Evolutionary conservation across 2,329 filamentous ascomycete genomes (phyloP).

Genomic region (Apiospora kogelbergensis): DNA sequence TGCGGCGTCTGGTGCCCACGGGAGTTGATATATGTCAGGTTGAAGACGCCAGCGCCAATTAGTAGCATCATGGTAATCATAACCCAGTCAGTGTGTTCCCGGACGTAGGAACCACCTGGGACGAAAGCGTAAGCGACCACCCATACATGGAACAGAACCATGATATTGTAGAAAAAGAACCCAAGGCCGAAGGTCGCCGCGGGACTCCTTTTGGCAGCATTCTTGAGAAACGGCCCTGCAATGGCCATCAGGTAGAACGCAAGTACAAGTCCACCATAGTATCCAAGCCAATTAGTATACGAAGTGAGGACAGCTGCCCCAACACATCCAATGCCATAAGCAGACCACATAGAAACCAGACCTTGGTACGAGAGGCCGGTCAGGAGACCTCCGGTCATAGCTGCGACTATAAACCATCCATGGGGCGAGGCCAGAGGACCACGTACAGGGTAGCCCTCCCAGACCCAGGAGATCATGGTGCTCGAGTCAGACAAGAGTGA

Average conservation of each 20-base stretch:
- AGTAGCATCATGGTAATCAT: slow-evolving; percentile 84
- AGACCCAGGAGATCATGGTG: slow-evolving; percentile 98
- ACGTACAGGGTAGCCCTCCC: slow-evolving; percentile 91
- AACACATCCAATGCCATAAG: slow-evolving; percentile 74
- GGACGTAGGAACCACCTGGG: slow-evolving; percentile 85
- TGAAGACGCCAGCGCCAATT: slow-evolving; percentile 83
- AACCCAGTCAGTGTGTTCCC: slow-evolving; percentile 94
- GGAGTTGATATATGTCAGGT: slow-evolving; percentile 51
- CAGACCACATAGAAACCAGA: slow-evolving; percentile 74
- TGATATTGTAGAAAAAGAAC: slow-evolving; percentile 88
- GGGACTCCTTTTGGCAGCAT: slow-evolving; percentile 75
- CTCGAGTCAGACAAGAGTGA: slow-evolving; percentile 94
- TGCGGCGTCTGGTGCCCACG: neutral
- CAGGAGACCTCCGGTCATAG: slow-evolving; percentile 81
- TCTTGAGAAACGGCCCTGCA: slow-evolving; percentile 71
- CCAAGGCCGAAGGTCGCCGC: slow-evolving; percentile 82
- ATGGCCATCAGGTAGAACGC: slow-evolving; percentile 81
- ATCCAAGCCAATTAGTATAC: slow-evolving; percentile 83
- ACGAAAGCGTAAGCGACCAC: slow-evolving; percentile 98
- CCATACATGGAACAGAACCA: slow-evolving; percentile 98
- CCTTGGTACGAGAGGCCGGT: slow-evolving; percentile 73
- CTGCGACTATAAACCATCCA: slow-evolving; percentile 79
- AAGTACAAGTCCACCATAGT: slow-evolving; percentile 75
- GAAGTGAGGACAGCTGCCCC: slow-evolving; percentile 78
- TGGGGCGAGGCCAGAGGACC: slow-evolving; percentile 89